Percentiles rank a stretch among this genome's conserved stretches.
These are phyloP conservation scores for Colletotrichum liriopes DNA, from an alignment of 2,329 filamentous ascomycete genomes.

Conservation along the genomic window DNA sequence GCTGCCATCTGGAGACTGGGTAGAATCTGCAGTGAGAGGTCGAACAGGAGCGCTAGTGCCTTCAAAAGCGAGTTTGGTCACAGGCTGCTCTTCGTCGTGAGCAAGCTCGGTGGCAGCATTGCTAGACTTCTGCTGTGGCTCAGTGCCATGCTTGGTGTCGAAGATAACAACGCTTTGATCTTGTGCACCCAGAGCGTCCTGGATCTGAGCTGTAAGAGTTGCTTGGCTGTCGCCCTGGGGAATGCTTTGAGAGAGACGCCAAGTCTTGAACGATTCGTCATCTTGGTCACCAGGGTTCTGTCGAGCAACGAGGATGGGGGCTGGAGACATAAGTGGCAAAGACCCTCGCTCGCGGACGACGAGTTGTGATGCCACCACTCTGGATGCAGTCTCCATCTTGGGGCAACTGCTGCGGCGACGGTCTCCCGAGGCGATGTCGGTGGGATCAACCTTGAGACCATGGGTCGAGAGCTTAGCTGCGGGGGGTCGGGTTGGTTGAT, in stretches of 20 bases:
- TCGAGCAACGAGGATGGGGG: slow-evolving; percentile 32
- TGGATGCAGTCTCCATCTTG: slow-evolving; percentile 13
- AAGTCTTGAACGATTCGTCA: slow-evolving; percentile 43
- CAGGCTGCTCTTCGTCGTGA: not conserved
- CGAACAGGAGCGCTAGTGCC: not conserved
- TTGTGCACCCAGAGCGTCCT: not conserved
- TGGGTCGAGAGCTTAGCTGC: slow-evolving; percentile 19
- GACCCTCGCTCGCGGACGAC: slow-evolving; percentile 42
- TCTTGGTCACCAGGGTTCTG: slow-evolving; percentile 27
- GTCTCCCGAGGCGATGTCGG: not conserved
- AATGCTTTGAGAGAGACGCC: slow-evolving; percentile 43
- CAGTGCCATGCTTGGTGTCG: not conserved
- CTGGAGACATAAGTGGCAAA: slow-evolving; percentile 31
- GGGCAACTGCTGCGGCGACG: slow-evolving; percentile 35
- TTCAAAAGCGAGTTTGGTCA: not conserved
- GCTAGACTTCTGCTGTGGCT: not conserved
- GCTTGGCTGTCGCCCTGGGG: slow-evolving; percentile 19
- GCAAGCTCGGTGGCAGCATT: not conserved
- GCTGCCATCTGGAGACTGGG: slow-evolving; percentile 30
- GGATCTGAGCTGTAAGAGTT: not conserved
- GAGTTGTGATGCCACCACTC: slow-evolving; percentile 22
- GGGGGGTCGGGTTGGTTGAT: slow-evolving; percentile 5
- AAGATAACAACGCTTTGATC: not conserved
- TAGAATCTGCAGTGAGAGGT: slow-evolving; percentile 15
- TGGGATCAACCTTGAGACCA: slow-evolving; percentile 26